Evolutionary conservation across 2,329 filamentous ascomycete genomes (phyloP).

Genomic region (Fusarium palustre): DNA sequence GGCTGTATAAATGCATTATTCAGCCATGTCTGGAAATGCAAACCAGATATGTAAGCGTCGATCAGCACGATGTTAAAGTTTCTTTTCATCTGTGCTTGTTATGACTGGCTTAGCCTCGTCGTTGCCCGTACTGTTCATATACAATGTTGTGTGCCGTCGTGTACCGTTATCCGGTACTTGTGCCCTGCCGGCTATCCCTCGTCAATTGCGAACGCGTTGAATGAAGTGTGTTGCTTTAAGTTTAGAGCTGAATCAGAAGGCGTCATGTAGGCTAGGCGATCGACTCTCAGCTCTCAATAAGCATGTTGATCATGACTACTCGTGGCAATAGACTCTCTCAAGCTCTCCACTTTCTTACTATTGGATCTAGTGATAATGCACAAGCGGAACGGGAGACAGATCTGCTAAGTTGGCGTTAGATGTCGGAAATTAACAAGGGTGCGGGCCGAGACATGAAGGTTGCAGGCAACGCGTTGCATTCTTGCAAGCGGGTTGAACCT

Average conservation of each 20-base stretch:
- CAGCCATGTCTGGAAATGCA: not conserved
- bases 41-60: not conserved
- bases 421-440: not conserved
- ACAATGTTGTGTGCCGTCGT: too few species aligned
- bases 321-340: not conserved
- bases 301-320: not conserved
- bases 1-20: not conserved
- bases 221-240: rapidly evolving
- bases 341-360: not conserved
- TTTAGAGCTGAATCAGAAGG: not conserved
- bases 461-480: too few species aligned
- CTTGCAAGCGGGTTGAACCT: too few species aligned
- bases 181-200: not conserved
- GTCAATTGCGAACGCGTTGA: not conserved
- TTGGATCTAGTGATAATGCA: not conserved
- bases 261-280: not conserved
- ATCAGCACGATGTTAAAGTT: not conserved
- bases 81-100: too few species aligned
- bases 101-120: not conserved
- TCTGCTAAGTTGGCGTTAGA: too few species aligned
- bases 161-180: not conserved
- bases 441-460: not conserved
- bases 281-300: not conserved
- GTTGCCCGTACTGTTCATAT: not conserved
- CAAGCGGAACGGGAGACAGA: not conserved